Conservation (phyloP, 148 eudicot genomes). For the Drosera capensis region DNA sequence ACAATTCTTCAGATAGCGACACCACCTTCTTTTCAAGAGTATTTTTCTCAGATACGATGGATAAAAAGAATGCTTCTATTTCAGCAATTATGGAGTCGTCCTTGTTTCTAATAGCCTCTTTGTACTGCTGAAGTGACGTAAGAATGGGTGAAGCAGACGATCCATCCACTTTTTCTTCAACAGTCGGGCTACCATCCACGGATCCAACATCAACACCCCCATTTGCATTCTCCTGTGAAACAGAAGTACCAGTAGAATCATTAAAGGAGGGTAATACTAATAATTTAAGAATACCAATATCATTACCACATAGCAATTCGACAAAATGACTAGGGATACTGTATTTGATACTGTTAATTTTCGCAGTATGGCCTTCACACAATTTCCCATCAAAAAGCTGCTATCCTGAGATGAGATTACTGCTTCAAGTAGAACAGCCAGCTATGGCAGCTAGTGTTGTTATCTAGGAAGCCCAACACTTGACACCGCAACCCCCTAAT, state of each 20-base stretch:
- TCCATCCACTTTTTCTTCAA: conserved; percentile 30
- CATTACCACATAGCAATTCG: too few relatives aligned
- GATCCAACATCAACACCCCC: conserved; percentile 16
- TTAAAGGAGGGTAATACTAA: too few relatives aligned
- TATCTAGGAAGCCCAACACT: too few relatives aligned
- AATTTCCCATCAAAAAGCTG: too few relatives aligned
- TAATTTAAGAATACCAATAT: too few relatives aligned
- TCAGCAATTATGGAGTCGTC: conserved; percentile 50
- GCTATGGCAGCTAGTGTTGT: too few relatives aligned
- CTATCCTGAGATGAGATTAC: too few relatives aligned
- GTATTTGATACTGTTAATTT: too few relatives aligned
- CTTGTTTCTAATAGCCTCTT: conserved; percentile 51
- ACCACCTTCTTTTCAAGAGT: conserved; percentile 36
- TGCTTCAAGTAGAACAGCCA: too few relatives aligned
- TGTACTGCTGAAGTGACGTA: conserved; percentile 34
- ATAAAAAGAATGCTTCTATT: conserved; percentile 38
- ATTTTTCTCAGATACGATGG: conserved; percentile 54
- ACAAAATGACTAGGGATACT: too few relatives aligned
- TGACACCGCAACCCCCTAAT: too few relatives aligned
- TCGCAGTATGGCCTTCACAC: too few relatives aligned
- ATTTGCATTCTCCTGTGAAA: conserved; percentile 33
- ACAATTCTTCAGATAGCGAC: conserved; percentile 38
- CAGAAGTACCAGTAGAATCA: conserved; percentile 5
- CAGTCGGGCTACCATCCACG: conserved; percentile 20
- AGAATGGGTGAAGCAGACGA: conserved; percentile 26